Conservation (phyloP, 345 rosid species). For the Orychophragmus violaceus region DNA sequence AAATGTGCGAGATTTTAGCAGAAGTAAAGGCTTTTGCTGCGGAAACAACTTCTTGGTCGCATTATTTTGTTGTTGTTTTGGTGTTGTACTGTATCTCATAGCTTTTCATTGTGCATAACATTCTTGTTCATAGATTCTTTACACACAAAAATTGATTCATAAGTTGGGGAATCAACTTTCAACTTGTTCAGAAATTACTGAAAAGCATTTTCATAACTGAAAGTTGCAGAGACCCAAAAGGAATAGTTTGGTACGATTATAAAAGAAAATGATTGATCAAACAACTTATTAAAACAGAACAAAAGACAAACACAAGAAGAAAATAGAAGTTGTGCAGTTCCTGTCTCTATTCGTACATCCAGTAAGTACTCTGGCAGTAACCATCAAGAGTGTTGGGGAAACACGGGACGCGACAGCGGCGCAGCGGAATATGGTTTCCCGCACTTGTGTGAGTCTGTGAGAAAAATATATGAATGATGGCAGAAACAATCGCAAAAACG, state of each 20-base stretch:
- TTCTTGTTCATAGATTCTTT: conserved; percentile 10
- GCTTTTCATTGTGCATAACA: conserved; percentile 8
- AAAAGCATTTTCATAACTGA: background rate
- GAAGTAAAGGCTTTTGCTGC: background rate
- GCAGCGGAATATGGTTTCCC: too few species aligned
- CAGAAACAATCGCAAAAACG: too few species aligned
- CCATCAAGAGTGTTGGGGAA: too few species aligned
- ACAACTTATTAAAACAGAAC: too few species aligned
- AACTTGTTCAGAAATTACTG: background rate
- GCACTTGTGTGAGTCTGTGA: too few species aligned
- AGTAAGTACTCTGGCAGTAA: too few species aligned
- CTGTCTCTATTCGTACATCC: too few species aligned
- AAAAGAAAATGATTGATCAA: too few species aligned
- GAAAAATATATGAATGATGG: too few species aligned
- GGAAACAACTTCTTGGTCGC: conserved; percentile 11
- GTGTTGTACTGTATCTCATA: conserved; percentile 7
- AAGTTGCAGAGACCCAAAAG: background rate
- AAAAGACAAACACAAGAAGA: too few species aligned
- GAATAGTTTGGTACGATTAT: background rate
- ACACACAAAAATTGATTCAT: background rate
- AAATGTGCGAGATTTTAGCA: background rate
- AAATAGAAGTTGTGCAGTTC: too few species aligned
- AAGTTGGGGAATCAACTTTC: background rate
- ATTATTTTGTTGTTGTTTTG: conserved; percentile 7
- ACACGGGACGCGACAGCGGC: too few species aligned